Evolutionary conservation across 2,329 filamentous ascomycete species (phyloP), one percentile per base, ranked within the genome.

Genomic region (Acrodontium crateriforme): DNA sequence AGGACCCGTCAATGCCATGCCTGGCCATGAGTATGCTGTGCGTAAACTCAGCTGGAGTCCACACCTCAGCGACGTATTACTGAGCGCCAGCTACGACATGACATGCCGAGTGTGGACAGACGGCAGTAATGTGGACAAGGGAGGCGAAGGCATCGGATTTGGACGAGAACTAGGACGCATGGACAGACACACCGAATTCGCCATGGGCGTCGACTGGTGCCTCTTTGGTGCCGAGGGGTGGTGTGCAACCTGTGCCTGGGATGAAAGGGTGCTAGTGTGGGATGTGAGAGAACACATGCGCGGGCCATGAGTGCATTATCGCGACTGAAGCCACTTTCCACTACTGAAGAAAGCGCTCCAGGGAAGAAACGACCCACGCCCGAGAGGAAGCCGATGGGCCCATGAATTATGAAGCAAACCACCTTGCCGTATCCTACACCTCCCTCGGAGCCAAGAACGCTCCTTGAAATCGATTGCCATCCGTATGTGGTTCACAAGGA

Each of bases 61-160:
- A 7, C 89, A 98, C 59, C 68, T 89, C n/a, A 74, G 75, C 32
- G 82, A 95, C 50, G 69, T 93, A 7, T 57, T 98, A 22, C 66
- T 93, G 22, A 89, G 76, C 43, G 87, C 81, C 2, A 89, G 84
- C 50, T 98, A 98, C 55, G 89, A 98, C 56, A 98, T 98, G 89
- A 93, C 82, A 5, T 91, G 89, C 41, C 71, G 89, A 17, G 65
- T 94, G 27, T 98, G 89, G 89, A 83, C 75, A 8, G 89, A 95
- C 50, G 80, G 73, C n/a, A 71, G 64, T 18, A 57, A 60, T 4
- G 59, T 63, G 37, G 61, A 62, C 11, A 46, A 52, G 3, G 44
- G 39, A 25, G 49, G 52, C 17, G 34, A 51, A 35, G 49, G 54
- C 30, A 45, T 36, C 21, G 42, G 42, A 7, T 34, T 49, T 15